A percentile compares a stretch with the other conserved stretches of the same genome.
Evolutionary conservation across 2,329 filamentous ascomycete genomes (phyloP).

Genomic region (Xylaria sp.): DNA sequence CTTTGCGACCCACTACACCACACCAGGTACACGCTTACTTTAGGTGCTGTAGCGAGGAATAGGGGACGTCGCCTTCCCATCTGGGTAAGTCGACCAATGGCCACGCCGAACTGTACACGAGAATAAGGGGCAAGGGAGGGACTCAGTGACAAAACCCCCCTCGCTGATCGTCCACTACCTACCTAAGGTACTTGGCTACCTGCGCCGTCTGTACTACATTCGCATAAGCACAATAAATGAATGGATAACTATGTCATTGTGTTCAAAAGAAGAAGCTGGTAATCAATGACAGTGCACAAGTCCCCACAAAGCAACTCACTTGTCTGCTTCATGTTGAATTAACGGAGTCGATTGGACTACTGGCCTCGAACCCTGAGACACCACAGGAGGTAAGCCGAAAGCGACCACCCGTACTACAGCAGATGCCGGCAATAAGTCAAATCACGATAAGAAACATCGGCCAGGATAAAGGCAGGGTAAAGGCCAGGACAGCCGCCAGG

Average conservation of each 20-base stretch:
- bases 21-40: conserved; percentile 1
- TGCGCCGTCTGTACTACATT: no score
- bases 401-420: background rate
- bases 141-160: background rate
- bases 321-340: conserved; percentile 7
- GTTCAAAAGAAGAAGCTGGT: background rate
- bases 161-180: background rate
- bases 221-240: no score
- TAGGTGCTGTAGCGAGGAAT: no score
- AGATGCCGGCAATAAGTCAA: conserved; percentile 6
- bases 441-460: conserved; percentile 9
- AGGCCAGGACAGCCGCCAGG: background rate
- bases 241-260: background rate
- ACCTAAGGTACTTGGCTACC: no score
- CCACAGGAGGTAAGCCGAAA: background rate
- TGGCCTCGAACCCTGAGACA: conserved; percentile 12
- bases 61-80: background rate
- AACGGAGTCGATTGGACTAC: background rate
- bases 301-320: background rate
- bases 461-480: background rate
- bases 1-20: background rate
- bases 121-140: background rate
- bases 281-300: background rate
- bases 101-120: background rate
- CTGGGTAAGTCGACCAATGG: background rate